Evolutionary conservation across 1,284 basidiomycete genomes (phyloP), one percentile per base, ranked within the genome.

Genomic region (Puccinia hordei): DNA sequence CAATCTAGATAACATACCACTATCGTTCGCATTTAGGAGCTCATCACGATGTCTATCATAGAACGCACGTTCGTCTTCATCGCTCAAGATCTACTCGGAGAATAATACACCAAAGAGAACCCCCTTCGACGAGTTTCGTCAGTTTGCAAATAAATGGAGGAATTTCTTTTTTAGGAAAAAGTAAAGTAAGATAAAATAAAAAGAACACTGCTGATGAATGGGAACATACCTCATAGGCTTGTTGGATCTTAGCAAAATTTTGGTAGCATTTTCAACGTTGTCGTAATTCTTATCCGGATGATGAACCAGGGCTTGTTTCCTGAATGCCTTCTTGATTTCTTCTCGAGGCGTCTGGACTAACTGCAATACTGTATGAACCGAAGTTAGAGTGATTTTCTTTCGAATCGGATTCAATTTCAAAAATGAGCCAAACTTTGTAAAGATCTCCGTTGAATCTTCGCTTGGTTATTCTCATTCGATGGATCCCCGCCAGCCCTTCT

Each of bases 181-280:
- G 35, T n/a, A 19, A 55, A 19, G 8, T 1, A 33, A 46, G 27
- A 35, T 53, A 73, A n/a, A n/a, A n/a, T n/a, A n/a, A n/a, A n/a
- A n/a, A n/a, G n/a, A n/a, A 6, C 38, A 41, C 38, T 41, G 4
- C 12, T 41, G 38, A 66, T 44, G 63, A 59, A 33, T 59, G 30
- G 41, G 35, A 57, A 44, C 72, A 85, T 81, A 91, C 95, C 89
- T 98, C 96, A 85, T 98, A 98, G 0, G 96, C 96, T 83, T 95
- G 93, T 84, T 98, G 95, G 19, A 99, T 87, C 65, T 90, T 88
- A 15, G 94, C 91, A 85, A 99, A 99, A 91, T 89, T 83, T 92
- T 89, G 0, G 95, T 98, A 0, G 97, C 92, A 61, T 90, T 92
- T 83, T 97, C 93, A 4, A 92, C 86, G 83, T 95, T 84, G 76